phyloP scores from a whole-genome alignment of 179 eudicot genomes.

The Patellifolia procumbens region DNA sequence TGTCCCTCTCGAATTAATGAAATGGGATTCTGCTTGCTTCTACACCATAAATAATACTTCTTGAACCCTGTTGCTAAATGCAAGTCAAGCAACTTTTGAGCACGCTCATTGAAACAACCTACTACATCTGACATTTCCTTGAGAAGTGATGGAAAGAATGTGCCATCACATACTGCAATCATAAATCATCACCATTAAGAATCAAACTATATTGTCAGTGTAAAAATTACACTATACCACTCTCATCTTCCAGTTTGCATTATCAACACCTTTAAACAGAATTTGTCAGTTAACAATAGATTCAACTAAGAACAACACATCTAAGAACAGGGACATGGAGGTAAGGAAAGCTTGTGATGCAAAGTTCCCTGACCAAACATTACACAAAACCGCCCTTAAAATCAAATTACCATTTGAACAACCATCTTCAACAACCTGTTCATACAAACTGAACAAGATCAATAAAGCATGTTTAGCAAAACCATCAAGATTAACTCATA shows the following conservation, averaged over 20 bases:
- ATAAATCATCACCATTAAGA: constrained; percentile 7
- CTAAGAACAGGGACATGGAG: background rate
- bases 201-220: background rate
- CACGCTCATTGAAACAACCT: constrained; percentile 77
- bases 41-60: constrained; percentile 69
- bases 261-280: background rate
- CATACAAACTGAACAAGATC: too few relatives aligned
- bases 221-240: background rate
- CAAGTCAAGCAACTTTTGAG: constrained; percentile 69
- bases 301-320: background rate
- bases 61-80: constrained; percentile 81
- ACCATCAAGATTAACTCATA: background rate
- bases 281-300: too few relatives aligned
- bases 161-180: constrained; percentile 83
- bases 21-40: constrained; percentile 62
- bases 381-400: background rate
- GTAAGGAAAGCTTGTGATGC: background rate
- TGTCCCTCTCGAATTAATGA: constrained; percentile 70
- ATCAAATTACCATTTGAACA: background rate
- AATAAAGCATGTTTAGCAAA: too few relatives aligned
- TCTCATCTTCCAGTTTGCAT: background rate
- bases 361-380: background rate
- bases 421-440: background rate
- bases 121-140: constrained; percentile 89
- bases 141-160: constrained; percentile 84